Base-by-base conservation (phyloP, 2,329 filamentous ascomycete species). In the Aschersonia sp. region DNA sequence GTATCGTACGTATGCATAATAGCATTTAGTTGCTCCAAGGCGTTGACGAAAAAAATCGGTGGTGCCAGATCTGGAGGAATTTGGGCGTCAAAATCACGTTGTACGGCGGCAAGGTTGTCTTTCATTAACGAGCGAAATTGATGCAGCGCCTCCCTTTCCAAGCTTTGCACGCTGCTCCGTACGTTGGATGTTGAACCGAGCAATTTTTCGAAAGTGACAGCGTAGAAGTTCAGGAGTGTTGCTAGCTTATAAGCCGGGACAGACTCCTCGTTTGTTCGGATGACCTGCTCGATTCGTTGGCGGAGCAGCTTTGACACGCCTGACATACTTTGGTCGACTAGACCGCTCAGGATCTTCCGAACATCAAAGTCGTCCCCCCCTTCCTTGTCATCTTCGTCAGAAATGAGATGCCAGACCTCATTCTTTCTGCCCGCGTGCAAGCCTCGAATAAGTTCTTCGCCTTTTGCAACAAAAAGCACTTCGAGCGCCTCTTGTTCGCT, bases 401-500 rank as follows among this genome's bases (percentile, higher is more conserved):
- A 67, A 12, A 78, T 70, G 4, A 83, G 73, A 32, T 82, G 76
- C 91, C 91, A 96, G 0, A 89, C 78, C 58, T 96, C 89, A 54
- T 82, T 88, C 54, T 87, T 83, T 32, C 85, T 74, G 0, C 88
- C 88, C 43, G 82, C 81, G 58, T 87, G 80, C 30, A 96, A 82
- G 1, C 84, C 87, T 53, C 81, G 85, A 30, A 84, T 84, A 49
- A 97, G 85, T 57, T 94, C 88, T 52, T 92, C 85, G 2, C 86
- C 89, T 52, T 96, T 89, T 0, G 85, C 84, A 42, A 96, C 82
- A 59, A 98, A 98, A 1, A 98, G 71, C 2, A 88, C 80, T 62
- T 97, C 91, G 5, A 98, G 72, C 0, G 89, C 89, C 64, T 98
- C 92, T 47, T 86, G 78, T 64, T 98, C 92, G 32, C 91, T 94